Evolutionary conservation across 352 stramenopile genomes (phyloP).

Genomic region (Pilasporangium apinafurcum): DNA sequence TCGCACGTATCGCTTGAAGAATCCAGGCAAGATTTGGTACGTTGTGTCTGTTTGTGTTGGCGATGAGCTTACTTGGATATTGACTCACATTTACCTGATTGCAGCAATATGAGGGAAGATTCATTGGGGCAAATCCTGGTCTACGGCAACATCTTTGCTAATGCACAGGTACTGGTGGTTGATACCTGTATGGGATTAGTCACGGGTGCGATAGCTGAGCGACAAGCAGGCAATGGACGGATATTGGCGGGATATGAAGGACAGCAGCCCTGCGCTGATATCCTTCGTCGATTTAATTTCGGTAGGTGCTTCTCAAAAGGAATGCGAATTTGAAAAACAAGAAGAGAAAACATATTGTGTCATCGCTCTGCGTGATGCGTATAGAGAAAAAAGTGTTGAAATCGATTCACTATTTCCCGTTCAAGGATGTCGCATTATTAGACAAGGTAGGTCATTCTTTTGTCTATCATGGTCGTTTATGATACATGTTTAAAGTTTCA

Average conservation of each 20-base stretch:
- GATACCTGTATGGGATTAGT: conserved; percentile 92
- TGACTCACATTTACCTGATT: too few species aligned
- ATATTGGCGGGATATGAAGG: conserved; percentile 72
- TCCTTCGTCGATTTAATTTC: conserved; percentile 84
- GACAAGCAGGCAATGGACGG: conserved; percentile 56
- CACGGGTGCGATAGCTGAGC: conserved; percentile 84
- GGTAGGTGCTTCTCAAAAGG: conserved; percentile 19
- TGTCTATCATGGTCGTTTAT: too few species aligned
- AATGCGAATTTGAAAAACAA: too few species aligned
- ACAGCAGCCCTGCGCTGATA: conserved; percentile 68
- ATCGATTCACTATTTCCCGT: conserved; percentile 72
- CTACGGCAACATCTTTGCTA: conserved; percentile 90
- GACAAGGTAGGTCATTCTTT: too few species aligned
- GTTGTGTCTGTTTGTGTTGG: neutral
- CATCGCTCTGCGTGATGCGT: neutral
- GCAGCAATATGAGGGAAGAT: conserved; percentile 86
- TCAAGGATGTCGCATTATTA: conserved; percentile 51
- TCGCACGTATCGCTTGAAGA: conserved; percentile 85
- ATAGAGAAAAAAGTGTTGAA: conserved; percentile 63
- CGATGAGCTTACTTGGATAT: too few species aligned
- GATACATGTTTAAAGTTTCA: too few species aligned
- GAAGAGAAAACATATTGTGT: neutral
- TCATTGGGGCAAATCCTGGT: conserved; percentile 91
- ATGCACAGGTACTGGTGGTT: conserved; percentile 86
- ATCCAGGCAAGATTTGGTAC: conserved; percentile 86